Percentiles rank a stretch among this genome's conserved stretches.
Evolutionary conservation across 768 basidiomycete genomes (phyloP).

Genomic region (Rhizopogon rudus): DNA sequence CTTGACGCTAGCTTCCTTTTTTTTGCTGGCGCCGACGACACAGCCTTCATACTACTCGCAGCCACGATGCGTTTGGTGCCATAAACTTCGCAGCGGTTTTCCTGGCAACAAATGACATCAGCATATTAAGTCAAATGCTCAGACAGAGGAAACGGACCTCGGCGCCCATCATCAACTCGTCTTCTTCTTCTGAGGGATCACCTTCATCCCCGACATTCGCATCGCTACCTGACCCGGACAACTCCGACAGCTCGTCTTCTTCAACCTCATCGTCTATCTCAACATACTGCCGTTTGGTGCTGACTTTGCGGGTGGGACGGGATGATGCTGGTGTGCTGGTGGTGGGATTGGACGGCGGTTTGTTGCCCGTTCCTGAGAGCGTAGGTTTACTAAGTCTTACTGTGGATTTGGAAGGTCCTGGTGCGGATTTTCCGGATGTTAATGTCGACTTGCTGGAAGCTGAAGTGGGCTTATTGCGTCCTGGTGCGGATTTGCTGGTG

Average conservation of each 20-base stretch:
- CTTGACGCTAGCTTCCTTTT: constrained; percentile 14
- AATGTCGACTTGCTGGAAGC: background rate
- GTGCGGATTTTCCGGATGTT: background rate
- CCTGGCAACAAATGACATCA: constrained; percentile 22
- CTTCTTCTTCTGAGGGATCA: constrained; percentile 34
- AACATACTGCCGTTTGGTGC: constrained; percentile 21
- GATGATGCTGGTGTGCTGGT: background rate
- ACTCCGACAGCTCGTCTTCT: constrained; percentile 10
- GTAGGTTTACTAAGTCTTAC: background rate
- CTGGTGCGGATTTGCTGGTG: background rate
- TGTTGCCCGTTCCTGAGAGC: background rate
- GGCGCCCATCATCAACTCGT: constrained; percentile 58
- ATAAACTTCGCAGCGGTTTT: constrained; percentile 34
- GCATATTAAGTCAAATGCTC: background rate
- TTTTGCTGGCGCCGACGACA: constrained; percentile 10
- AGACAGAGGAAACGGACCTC: constrained; percentile 34
- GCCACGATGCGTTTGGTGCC: constrained; percentile 23
- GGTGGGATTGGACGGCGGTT: background rate
- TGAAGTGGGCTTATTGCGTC: background rate
- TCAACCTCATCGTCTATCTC: constrained; percentile 26
- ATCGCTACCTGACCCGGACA: constrained; percentile 8
- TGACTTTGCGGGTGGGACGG: constrained; percentile 15
- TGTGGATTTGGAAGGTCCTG: background rate
- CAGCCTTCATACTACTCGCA: constrained; percentile 3
- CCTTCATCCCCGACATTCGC: constrained; percentile 16